A percentile compares a stretch with the other conserved stretches of the same genome.
Evolutionary conservation across 1,284 basidiomycete species (phyloP).

Genomic region (Puccinia novopanici): DNA sequence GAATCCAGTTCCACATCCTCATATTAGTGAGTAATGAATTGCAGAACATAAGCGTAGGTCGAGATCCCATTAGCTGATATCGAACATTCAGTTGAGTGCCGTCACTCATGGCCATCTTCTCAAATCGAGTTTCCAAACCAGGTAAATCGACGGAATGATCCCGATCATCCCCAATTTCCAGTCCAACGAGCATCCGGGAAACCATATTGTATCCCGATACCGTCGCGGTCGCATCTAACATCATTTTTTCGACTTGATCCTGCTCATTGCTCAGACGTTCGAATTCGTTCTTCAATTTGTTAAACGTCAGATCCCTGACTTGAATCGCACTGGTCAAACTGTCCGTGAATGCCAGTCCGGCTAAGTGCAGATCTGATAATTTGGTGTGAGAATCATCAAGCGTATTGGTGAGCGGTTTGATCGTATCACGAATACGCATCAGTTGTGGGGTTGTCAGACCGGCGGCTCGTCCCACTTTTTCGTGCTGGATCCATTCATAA

Average conservation of each 20-base stretch:
- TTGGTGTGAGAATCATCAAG: slow-evolving; percentile 50
- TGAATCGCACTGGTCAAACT: slow-evolving; percentile 59
- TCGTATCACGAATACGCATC: slow-evolving; percentile 59
- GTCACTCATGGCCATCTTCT: slow-evolving; percentile 39
- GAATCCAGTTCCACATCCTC: slow-evolving; percentile 60
- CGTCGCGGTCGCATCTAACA: slow-evolving; percentile 60
- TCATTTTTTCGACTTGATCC: slow-evolving; percentile 57
- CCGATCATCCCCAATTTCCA: slow-evolving; percentile 61
- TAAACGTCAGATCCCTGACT: slow-evolving; percentile 57
- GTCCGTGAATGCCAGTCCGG: slow-evolving; percentile 60
- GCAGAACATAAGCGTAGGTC: slow-evolving; percentile 60
- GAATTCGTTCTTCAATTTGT: slow-evolving; percentile 56
- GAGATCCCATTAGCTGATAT: slow-evolving; percentile 21
- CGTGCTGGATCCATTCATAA: slow-evolving; percentile 62
- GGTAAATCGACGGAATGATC: slow-evolving; percentile 57
- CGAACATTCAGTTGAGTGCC: slow-evolving; percentile 39
- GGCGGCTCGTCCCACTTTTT: slow-evolving; percentile 57
- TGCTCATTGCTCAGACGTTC: slow-evolving; percentile 54
- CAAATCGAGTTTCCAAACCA: slow-evolving; percentile 51
- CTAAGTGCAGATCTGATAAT: slow-evolving; percentile 56
- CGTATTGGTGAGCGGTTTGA: slow-evolving; percentile 52
- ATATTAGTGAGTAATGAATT: slow-evolving; percentile 62
- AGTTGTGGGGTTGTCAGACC: slow-evolving; percentile 60
- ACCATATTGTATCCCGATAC: slow-evolving; percentile 62
- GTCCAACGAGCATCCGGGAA: slow-evolving; percentile 60